Conservation (phyloP, 202 grass and related monocot species). For the Digitaria exilis region DNA sequence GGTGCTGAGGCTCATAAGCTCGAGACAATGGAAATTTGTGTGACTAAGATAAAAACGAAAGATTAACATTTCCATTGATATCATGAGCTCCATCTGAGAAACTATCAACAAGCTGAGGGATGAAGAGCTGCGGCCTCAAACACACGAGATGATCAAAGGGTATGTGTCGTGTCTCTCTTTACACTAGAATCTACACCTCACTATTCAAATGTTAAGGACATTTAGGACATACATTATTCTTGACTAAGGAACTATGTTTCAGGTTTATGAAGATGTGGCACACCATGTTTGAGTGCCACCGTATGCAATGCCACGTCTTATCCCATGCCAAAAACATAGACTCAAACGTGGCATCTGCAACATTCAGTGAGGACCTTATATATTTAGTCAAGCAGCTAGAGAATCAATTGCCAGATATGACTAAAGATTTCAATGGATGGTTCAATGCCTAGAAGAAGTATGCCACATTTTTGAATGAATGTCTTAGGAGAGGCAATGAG, state of each 20-base stretch:
- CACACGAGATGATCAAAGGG: constrained; percentile 64
- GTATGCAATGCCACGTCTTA: constrained; percentile 58
- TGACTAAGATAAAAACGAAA: constrained; percentile 60
- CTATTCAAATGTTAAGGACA: not conserved
- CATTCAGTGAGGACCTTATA: constrained; percentile 51
- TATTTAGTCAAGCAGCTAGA: constrained; percentile 49
- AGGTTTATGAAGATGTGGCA: constrained; percentile 83
- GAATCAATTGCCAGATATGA: constrained; percentile 49
- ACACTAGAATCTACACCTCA: not conserved
- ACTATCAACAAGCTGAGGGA: constrained; percentile 74
- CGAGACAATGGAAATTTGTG: constrained; percentile 38
- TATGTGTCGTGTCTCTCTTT: constrained; percentile 40
- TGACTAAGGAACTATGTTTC: constrained; percentile 13
- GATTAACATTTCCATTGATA: constrained; percentile 52
- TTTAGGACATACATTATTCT: not conserved
- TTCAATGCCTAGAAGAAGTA: constrained; percentile 60
- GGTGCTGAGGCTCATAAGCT: constrained; percentile 60
- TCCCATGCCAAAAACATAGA: constrained; percentile 55
- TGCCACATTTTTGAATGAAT: constrained; percentile 53
- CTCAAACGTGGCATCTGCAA: constrained; percentile 28
- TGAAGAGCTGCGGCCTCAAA: constrained; percentile 69
- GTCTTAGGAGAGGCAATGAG: constrained; percentile 64
- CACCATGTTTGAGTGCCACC: constrained; percentile 67
- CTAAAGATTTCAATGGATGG: constrained; percentile 52
- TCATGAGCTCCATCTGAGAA: constrained; percentile 54